Conservation (phyloP, 2,329 filamentous ascomycete species). For the Alternaria sp. region DNA sequence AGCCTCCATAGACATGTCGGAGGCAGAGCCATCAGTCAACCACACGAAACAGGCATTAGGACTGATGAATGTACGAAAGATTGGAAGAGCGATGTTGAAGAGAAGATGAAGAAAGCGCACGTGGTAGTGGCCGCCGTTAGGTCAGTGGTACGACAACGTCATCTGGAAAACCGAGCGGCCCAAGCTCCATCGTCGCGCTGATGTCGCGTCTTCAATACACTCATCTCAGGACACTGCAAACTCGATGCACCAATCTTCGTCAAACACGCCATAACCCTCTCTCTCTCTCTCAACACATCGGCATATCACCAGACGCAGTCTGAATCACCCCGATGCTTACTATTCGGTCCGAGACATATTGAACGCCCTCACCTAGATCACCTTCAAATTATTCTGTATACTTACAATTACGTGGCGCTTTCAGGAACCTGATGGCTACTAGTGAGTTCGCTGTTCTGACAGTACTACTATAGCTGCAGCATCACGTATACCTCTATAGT, state of each 20-base stretch:
- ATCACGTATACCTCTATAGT: slow-evolving; percentile 36
- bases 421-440: slow-evolving; percentile 22
- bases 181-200: background rate
- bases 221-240: background rate
- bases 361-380: slow-evolving; percentile 4
- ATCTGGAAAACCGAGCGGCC: background rate
- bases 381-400: slow-evolving; percentile 12
- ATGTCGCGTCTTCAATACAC: background rate
- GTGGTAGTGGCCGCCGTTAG: background rate
- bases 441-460: slow-evolving; percentile 24
- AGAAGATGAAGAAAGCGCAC: background rate
- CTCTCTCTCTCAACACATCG: slow-evolving; percentile 1
- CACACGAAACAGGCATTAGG: background rate
- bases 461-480: slow-evolving; percentile 29
- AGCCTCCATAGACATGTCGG: background rate
- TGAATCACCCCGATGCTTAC: background rate
- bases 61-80: background rate
- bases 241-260: background rate
- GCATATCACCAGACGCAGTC: background rate
- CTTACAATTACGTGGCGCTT: slow-evolving; percentile 5
- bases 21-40: background rate
- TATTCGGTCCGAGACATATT: slow-evolving; percentile 1
- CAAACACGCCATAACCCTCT: slow-evolving; percentile 4
- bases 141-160: slow-evolving; percentile 11
- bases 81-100: background rate